Evolutionary conservation across 1,284 basidiomycete genomes (phyloP).

Genomic region (Sporisorium scitamineum): DNA sequence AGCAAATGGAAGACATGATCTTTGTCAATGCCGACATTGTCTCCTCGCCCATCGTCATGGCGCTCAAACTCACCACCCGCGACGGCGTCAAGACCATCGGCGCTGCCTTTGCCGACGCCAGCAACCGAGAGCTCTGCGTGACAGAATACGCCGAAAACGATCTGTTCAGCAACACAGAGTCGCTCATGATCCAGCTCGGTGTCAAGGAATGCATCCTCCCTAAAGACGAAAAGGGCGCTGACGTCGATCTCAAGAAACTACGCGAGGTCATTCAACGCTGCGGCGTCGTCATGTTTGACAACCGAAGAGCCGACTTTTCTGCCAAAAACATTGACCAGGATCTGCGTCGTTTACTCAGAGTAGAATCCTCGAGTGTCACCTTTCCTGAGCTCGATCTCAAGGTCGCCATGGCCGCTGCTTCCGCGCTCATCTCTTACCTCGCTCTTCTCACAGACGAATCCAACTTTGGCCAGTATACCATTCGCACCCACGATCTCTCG

Average conservation of each 20-base stretch:
- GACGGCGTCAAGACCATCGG: constrained; percentile 73
- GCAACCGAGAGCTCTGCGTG: constrained; percentile 74
- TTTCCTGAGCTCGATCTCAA: constrained; percentile 80
- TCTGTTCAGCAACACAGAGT: constrained; percentile 95
- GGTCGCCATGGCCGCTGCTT: constrained; percentile 81
- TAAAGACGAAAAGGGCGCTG: constrained; percentile 73
- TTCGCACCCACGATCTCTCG: constrained; percentile 88
- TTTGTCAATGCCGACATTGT: constrained; percentile 86
- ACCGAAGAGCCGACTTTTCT: constrained; percentile 83
- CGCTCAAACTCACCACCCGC: constrained; percentile 81
- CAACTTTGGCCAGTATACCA: constrained; percentile 84
- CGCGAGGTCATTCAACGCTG: constrained; percentile 80
- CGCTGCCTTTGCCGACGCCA: constrained; percentile 74
- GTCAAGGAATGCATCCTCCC: constrained; percentile 87
- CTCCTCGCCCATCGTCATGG: constrained; percentile 89
- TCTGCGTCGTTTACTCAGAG: constrained; percentile 77
- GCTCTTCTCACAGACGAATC: constrained; percentile 82
- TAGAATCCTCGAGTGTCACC: constrained; percentile 69
- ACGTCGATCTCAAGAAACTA: constrained; percentile 78
- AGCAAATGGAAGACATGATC: constrained; percentile 91
- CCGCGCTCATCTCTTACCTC: constrained; percentile 86
- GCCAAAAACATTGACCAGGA: constrained; percentile 86
- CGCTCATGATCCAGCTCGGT: constrained; percentile 92
- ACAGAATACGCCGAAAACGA: constrained; percentile 95
- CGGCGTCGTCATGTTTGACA: constrained; percentile 87